Base-by-base conservation (phyloP, 306 rosid genomes). In the Parietaria judaica region DNA sequence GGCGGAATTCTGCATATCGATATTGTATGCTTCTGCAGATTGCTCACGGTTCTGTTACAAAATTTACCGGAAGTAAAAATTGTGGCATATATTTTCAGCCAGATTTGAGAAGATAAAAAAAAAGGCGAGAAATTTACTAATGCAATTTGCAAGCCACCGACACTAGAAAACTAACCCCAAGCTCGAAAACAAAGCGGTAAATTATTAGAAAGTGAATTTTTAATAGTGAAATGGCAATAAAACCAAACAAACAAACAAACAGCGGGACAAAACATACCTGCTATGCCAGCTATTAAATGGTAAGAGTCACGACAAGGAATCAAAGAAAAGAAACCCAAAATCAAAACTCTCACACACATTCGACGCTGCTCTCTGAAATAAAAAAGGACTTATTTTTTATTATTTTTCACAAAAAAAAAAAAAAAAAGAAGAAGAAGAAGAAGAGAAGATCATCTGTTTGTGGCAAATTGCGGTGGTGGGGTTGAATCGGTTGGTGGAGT, bases 261-360 rank as follows among this genome's bases (percentile, higher is more conserved):
- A 60, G 69, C 38, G 63, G 66, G 86, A 74, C 95, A 80, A 78
- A 72, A 75, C 81, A 68, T 67, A 84, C 87, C 87, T 83, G 90
- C 85, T 54, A 67, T 66, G 90, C 89, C 95, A 85, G 89, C 96
- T 85, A 87, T 70, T 71, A 69, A 74, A 61, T 63, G 72, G 73
- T 75, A 66, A n/a, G n/a, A n/a, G 68, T 65, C 73, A 67, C 68
- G 70, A 79, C 72, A 71, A 76, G 75, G 75, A 56, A 23, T 23
- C 31, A 23, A 52, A 66, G 51, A 39, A 65, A 68, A 68, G 73
- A 64, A 76, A 74, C 31, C 31, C 31, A 44, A 53, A 38, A 54
- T 11, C 14, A n/a, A 67, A 16, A 70, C 47, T 3, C 23, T 3
- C 36, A 43, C 50, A 8, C 0, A 15, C 14, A 23, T 23, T 56